phyloP scores from a whole-genome alignment of 768 basidiomycete genomes.

The Pleurotus sapidus region DNA sequence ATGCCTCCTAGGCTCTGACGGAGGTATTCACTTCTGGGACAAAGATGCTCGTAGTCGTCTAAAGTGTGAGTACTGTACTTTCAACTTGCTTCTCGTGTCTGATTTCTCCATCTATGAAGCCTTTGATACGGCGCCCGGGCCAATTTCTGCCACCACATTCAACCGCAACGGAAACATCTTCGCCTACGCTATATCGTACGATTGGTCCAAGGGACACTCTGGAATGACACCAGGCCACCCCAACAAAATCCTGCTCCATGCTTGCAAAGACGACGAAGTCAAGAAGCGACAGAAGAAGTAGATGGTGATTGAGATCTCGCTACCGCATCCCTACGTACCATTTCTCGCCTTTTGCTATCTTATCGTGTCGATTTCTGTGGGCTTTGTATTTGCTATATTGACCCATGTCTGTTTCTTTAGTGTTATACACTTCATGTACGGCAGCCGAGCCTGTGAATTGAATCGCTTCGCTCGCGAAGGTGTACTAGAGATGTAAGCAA shows the following conservation, averaged over 20 bases:
- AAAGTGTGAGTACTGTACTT: slow-evolving; percentile 57
- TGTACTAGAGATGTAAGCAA: too few relatives aligned
- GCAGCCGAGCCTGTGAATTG: too few relatives aligned
- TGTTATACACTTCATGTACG: neutral
- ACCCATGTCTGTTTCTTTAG: neutral
- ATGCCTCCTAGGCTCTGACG: slow-evolving; percentile 62
- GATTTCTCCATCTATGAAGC: slow-evolving; percentile 1
- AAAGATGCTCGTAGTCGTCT: slow-evolving; percentile 89
- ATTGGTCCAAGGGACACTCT: slow-evolving; percentile 90
- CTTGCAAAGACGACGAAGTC: slow-evolving; percentile 88
- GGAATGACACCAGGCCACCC: slow-evolving; percentile 73
- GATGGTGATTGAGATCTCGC: neutral
- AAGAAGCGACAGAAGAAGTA: slow-evolving; percentile 45
- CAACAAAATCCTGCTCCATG: slow-evolving; percentile 82
- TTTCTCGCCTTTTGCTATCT: neutral
- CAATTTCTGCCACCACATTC: slow-evolving; percentile 79
- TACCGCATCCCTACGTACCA: too few relatives aligned
- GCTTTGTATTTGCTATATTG: neutral
- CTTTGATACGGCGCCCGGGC: slow-evolving; percentile 69
- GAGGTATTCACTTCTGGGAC: slow-evolving; percentile 92
- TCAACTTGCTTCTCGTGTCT: neutral
- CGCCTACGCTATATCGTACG: slow-evolving; percentile 89
- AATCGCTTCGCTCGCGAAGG: too few relatives aligned
- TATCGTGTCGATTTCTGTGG: neutral
- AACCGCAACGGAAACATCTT: slow-evolving; percentile 87